Conservation (phyloP, 768 basidiomycete genomes). For the Agaricus sinodeliciosus region DNA sequence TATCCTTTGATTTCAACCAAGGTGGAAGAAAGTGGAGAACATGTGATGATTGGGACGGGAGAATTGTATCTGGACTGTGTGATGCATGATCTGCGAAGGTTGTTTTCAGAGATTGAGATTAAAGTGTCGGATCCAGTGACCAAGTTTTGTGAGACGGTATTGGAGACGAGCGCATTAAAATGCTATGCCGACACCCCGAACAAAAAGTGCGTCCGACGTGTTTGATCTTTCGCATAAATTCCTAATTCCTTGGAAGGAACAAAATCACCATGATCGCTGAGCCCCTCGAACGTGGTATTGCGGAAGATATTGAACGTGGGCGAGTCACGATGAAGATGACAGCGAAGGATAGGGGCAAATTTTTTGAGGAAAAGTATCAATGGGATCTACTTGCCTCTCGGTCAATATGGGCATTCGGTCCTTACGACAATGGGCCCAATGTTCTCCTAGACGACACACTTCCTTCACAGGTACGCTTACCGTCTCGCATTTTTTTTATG, state of each 20-base stretch:
- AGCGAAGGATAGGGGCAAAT: slow-evolving; percentile 88
- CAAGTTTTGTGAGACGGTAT: slow-evolving; percentile 95
- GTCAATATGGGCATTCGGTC: slow-evolving; percentile 99
- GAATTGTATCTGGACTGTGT: slow-evolving; percentile 96
- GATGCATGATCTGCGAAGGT: slow-evolving; percentile 86
- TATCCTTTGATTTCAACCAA: slow-evolving; percentile 93
- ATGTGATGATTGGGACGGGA: slow-evolving; percentile 94
- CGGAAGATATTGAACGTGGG: slow-evolving; percentile 93
- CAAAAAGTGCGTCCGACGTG: slow-evolving; percentile 67
- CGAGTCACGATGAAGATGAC: slow-evolving; percentile 93
- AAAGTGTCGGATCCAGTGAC: slow-evolving; percentile 99
- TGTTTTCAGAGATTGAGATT: slow-evolving; percentile 99
- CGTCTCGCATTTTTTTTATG: not conserved
- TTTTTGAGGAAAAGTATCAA: slow-evolving; percentile 95
- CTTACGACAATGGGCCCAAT: slow-evolving; percentile 93
- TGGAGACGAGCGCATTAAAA: slow-evolving; percentile 96
- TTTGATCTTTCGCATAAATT: slow-evolving; percentile 1
- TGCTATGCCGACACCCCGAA: slow-evolving; percentile 99
- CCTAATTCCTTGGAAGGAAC: slow-evolving; percentile 55
- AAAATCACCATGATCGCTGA: slow-evolving; percentile 99
- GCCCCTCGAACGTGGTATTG: slow-evolving; percentile 90
- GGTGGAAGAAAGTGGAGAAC: slow-evolving; percentile 97
- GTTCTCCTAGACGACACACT: slow-evolving; percentile 92
- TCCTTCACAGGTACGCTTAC: slow-evolving; percentile 68
- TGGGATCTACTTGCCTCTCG: slow-evolving; percentile 97